Percentiles rank a stretch among this genome's conserved stretches.
Conservation (phyloP, 495 filamentous ascomycete species). For the Hypoxylon fuscum region DNA sequence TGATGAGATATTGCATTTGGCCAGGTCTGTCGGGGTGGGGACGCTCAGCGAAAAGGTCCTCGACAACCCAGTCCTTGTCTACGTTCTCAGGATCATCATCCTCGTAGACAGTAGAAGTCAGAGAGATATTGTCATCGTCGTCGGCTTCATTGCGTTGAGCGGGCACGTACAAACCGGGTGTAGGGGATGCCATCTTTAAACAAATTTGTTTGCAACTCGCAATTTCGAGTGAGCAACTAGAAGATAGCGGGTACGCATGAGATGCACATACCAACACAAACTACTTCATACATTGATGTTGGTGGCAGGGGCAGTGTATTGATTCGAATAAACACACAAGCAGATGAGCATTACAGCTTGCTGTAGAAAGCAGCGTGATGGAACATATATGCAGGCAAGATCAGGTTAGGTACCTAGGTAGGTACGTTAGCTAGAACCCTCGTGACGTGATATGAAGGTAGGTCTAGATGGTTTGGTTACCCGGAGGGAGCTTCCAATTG, state of each 20-base stretch:
- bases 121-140: slow-evolving; percentile 67
- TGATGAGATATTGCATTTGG: slow-evolving; percentile 64
- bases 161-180: neutral
- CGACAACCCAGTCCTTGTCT: slow-evolving; percentile 58
- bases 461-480: no score
- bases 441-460: neutral
- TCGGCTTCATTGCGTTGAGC: slow-evolving; percentile 18
- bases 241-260: neutral
- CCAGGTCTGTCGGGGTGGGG: slow-evolving; percentile 43
- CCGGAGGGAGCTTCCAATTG: no score
- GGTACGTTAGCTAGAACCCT: neutral
- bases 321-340: no score
- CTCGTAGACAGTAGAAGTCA: slow-evolving; percentile 64
- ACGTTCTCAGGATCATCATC: slow-evolving; percentile 50
- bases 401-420: neutral
- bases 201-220: neutral
- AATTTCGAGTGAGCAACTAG: neutral
- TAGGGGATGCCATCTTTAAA: slow-evolving; percentile 21
- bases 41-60: slow-evolving; percentile 62
- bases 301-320: no score
- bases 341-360: no score
- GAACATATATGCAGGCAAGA: neutral
- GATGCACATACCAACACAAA: no score
- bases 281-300: no score
- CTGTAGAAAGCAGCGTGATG: no score